These are phyloP conservation scores for Exophiala bonariae DNA, from an alignment of 2,329 filamentous ascomycete genomes.

Conservation along the genomic window DNA sequence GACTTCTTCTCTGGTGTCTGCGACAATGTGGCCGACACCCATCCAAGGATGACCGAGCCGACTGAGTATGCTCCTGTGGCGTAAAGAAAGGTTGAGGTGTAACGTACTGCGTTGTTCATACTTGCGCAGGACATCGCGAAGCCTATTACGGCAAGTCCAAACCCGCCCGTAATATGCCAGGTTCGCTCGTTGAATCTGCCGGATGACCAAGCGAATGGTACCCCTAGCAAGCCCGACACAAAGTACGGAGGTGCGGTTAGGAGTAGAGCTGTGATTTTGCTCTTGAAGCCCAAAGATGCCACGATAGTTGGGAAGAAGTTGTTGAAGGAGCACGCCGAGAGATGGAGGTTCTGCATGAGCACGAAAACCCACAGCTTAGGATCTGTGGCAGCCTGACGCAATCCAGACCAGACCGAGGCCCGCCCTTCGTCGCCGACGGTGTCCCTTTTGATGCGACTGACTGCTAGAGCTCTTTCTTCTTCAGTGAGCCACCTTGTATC, in stretches of 20 bases:
- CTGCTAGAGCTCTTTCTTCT: conserved; percentile 42
- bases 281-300: not conserved
- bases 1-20: conserved; percentile 45
- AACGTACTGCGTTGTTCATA: conserved; percentile 36
- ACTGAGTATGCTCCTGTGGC: conserved; percentile 34
- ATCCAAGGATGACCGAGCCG: conserved; percentile 44
- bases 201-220: conserved; percentile 26
- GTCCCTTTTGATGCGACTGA: conserved; percentile 43
- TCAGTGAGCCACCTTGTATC: conserved; percentile 33
- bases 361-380: conserved; percentile 27
- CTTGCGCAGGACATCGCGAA: conserved; percentile 42
- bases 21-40: conserved; percentile 59
- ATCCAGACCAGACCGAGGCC: conserved; percentile 39
- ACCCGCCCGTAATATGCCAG: conserved; percentile 63
- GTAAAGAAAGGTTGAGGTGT: conserved; percentile 33
- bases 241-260: conserved; percentile 24
- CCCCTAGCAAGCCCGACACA: conserved; percentile 24
- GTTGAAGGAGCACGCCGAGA: conserved; percentile 54
- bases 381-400: conserved; percentile 43
- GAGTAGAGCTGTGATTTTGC: conserved; percentile 23
- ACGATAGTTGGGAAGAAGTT: conserved; percentile 38
- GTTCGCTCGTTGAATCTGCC: conserved; percentile 54
- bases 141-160: conserved; percentile 57
- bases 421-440: conserved; percentile 23
- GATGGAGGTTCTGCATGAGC: conserved; percentile 10